Base-by-base conservation (phyloP, 1,139 yeast genomes). In the Nadsonia starkeyi-henricii region DNA sequence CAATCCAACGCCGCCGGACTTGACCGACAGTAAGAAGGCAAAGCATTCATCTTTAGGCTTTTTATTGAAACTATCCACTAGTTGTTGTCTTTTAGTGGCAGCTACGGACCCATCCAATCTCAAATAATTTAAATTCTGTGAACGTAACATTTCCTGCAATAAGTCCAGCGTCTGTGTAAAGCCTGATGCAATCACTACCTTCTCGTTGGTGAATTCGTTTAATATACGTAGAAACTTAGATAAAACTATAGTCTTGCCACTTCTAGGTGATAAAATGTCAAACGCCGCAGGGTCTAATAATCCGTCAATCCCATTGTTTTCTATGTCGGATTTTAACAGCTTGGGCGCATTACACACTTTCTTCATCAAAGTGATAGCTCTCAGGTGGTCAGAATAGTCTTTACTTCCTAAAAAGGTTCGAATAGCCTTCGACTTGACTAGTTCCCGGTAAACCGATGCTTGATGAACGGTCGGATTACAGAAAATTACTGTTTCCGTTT, bases 1-100 rank as follows among this genome's bases (percentile, higher is more conserved):
- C 42, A 91, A 70, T 0, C 99, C 99, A 53, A 84, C 80, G 0
- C 99, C 99, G 1, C 99, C 99, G 3, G 95, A 81, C 60, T 88
- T 86, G 0, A 96, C 83, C 2, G 96, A 86, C 20, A 93, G 65
- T 20, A 91, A 64, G 56, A 91, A 88, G 0, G 82, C 82, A 57
- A 84, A 79, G 8, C 71, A 68, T 1, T 68, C 56, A 7, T 65
- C 61, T 3, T 67, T 61, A 1, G 70, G 59, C 0, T 73, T 54
- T 5, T 64, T 72, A 61, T 93, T 91, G 65, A 93, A 91, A 18
- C 73, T 67, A 30, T 73, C 75, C 0, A 91, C 95, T 30, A 85
- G 66, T 2, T 71, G 63, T 50, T 79, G 82, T 41, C 99, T 68
- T 46, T 72, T 68, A 36, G 73, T 75, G 20, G 79, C 72, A 0